phyloP scores from a whole-genome alignment of 805 yeast genomes.

The Ogataea pini region DNA sequence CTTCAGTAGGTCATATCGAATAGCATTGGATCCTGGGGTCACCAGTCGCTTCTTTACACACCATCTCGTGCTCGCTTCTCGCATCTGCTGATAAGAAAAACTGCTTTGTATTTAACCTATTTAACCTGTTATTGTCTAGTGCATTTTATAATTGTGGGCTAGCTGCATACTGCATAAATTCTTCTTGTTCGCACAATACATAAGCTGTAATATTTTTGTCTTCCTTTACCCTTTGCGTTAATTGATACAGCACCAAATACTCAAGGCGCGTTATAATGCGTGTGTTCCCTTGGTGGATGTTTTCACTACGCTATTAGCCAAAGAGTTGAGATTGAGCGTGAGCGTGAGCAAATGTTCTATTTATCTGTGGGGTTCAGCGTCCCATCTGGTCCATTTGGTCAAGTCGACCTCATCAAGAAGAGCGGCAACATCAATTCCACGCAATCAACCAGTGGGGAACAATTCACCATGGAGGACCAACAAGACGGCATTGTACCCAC shows the following conservation, averaged over 20 bases:
- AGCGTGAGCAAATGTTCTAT: background rate
- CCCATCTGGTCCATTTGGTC: background rate
- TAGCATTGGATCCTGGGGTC: too few species aligned
- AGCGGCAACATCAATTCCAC: too few species aligned
- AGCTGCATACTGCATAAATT: background rate
- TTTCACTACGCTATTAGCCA: slow-evolving; percentile 6
- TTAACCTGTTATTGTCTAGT: background rate
- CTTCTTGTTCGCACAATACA: background rate
- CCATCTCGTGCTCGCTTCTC: background rate
- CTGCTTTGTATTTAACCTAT: slow-evolving; percentile 4
- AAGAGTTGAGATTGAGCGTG: background rate
- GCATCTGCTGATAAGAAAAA: background rate
- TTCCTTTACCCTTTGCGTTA: slow-evolving; percentile 1
- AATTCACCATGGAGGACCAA: background rate
- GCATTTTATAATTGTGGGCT: background rate
- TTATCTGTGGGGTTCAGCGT: background rate
- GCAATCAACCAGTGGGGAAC: too few species aligned
- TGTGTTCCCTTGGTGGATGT: slow-evolving; percentile 9
- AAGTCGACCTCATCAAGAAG: too few species aligned
- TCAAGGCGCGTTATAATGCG: slow-evolving; percentile 6
- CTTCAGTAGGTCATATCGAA: too few species aligned
- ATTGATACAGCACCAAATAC: slow-evolving; percentile 2
- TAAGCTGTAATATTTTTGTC: background rate
- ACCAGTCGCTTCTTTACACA: too few species aligned
- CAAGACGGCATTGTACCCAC: slow-evolving; percentile 45